Evolutionary conservation across 2,329 filamentous ascomycete species (phyloP), one percentile per base, ranked within the genome.

Genomic region (Rhynchosporium secalis): DNA sequence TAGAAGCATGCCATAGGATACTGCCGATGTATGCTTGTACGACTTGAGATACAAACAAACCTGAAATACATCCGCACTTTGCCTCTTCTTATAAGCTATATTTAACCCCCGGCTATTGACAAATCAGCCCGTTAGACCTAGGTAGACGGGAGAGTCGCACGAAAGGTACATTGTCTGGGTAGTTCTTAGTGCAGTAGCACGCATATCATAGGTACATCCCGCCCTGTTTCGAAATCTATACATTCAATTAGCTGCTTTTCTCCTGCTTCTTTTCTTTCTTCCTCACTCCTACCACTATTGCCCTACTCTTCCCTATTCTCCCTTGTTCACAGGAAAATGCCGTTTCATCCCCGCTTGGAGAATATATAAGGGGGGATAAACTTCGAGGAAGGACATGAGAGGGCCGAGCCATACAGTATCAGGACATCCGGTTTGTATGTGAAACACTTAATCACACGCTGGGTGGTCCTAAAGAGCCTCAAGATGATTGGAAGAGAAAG

Each of bases 401-500:
- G 65, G 60, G n/a, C 65, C 62, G 56, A 60, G 61, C 61, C 60
- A 26, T 41, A 58, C 63, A 54, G 13, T 45, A 45, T n/a, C 41
- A 58, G 49, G 36, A 45, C 28, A 57, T 45, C 56, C 31, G 54
- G 49, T 58, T 58, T 38, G 49, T 58, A 66, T 66, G 58, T 66
- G 65, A 69, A 67, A 69, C 65, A 43, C 40, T 31, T 9, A 54
- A 20, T 52, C 48, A 26, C 59, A 63, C 40, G 64, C 63, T 20
- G 20, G 59, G 63, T 65, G 46, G 36, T 58, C 55, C 64, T 66
- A 65, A 65, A 64, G 52, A 62, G 59, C 65, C 66, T 64, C 65
- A 58, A 52, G 56, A 64, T 63, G 60, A 40, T 60, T 51, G 31
- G n/a, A 29, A 28, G 33, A 41, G 9, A 5, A 36, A 36, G 5